These are phyloP conservation scores for Peronosclerospora sorghi DNA, from an alignment of 352 stramenopile species.

Conservation along the genomic window DNA sequence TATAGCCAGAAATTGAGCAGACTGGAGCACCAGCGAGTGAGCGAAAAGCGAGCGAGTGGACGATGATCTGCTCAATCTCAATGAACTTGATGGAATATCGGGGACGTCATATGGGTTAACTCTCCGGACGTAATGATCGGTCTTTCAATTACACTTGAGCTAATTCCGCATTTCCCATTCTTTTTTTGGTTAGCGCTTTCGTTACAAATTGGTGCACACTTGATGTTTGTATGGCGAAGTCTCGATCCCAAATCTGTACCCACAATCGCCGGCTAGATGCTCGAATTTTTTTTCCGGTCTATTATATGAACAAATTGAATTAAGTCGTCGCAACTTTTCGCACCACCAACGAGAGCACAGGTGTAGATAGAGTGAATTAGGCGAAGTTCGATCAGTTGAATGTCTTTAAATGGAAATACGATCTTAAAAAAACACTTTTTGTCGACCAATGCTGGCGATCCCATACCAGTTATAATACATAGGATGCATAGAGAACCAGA, in stretches of 20 bases:
- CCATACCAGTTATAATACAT: conserved; percentile 39
- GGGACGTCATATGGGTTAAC: too few species aligned
- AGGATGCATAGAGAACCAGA: conserved; percentile 46
- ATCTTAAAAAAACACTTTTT: background rate
- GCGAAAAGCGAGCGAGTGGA: too few species aligned
- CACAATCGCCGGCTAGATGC: conserved; percentile 27
- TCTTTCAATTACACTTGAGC: too few species aligned
- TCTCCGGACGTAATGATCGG: too few species aligned
- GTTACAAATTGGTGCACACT: conserved; percentile 12
- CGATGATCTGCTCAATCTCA: too few species aligned
- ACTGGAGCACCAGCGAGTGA: too few species aligned
- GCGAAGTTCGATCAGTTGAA: conserved; percentile 15
- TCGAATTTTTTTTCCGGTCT: conserved; percentile 41
- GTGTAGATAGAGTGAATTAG: conserved; percentile 24
- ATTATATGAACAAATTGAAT: conserved; percentile 5
- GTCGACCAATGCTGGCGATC: conserved; percentile 38
- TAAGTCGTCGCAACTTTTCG: too few species aligned
- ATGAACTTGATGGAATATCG: too few species aligned
- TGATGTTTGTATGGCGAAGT: conserved; percentile 11
- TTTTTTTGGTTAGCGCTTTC: conserved; percentile 17
- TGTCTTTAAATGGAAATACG: background rate
- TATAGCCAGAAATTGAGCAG: too few species aligned
- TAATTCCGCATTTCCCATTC: too few species aligned
- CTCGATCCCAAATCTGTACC: conserved; percentile 14
- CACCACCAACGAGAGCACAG: conserved; percentile 29